Evolutionary conservation across 2,329 filamentous ascomycete species (phyloP), one percentile per base, ranked within the genome.

Genomic region (Boeremia exigua): DNA sequence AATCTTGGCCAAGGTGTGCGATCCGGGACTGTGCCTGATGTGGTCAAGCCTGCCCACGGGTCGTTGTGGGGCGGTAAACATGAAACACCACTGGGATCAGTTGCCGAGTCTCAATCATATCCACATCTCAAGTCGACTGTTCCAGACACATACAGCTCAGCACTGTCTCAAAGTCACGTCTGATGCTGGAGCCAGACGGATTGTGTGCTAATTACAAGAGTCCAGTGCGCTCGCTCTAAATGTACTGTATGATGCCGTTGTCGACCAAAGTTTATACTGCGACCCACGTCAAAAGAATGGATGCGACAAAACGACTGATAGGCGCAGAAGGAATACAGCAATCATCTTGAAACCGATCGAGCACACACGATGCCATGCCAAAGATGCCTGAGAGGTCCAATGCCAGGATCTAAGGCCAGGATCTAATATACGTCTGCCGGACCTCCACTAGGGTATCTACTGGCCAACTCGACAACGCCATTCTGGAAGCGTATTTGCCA

Each of bases 11-110:
- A 7, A n/a, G 23, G 23, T 25, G 17, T 42, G 50, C 36, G 42
- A 53, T 36, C 23, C 42, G 30, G 36, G 43, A 17, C 15, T 37
- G 43, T 36, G 50, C 23, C 37, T 36, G 15, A 47, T 47, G 12
- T 9, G 37, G 43, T 36, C 33, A 47, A 39, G 43, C 17, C 11
- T 43, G 25, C 27, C 29, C 4, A 34, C 17, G 47, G 47, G 36
- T 19, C 17, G 19, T 25, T 48, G 34, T 48, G 36, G 34, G 46
- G 37, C 37, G 28, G 30, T 53, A 36, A 53, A 53, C 25, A 30
- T 53, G 50, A 53, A 53, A 53, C 50, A 52, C 14, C 28, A 29
- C 42, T 19, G 19, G 32, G 30, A 12, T 27, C 32, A 23, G 32
- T 11, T 51, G 49, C 36, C 43, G 23, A 23, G 29, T 42, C 43